phyloP scores from a whole-genome alignment of 176 grass and related monocot species.

The Poa annua region DNA sequence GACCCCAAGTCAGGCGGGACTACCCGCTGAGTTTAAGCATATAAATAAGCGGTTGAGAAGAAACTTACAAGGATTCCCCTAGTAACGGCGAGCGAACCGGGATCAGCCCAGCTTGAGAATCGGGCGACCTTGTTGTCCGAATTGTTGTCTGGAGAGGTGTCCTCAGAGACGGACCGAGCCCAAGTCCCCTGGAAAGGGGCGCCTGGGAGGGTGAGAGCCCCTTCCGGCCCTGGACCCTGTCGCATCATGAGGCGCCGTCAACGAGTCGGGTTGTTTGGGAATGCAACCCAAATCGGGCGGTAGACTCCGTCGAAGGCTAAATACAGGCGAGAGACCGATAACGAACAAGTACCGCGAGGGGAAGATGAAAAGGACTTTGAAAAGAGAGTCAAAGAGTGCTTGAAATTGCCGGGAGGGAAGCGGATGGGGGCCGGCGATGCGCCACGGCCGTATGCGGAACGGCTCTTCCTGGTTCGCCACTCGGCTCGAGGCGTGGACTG shows the following conservation, averaged over 20 bases:
- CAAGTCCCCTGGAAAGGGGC: too few relatives aligned
- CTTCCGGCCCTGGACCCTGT: too few relatives aligned
- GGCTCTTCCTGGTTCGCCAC: constrained; percentile 15
- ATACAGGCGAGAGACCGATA: constrained; percentile 75
- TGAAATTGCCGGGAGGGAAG: constrained; percentile 71
- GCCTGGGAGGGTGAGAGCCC: background rate
- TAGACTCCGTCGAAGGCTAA: constrained; percentile 64
- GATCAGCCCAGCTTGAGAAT: constrained; percentile 12
- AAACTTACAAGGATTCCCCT: constrained; percentile 24
- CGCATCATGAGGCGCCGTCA: constrained; percentile 57
- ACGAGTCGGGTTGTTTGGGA: constrained; percentile 71
- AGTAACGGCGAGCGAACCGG: constrained; percentile 14
- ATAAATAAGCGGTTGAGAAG: background rate
- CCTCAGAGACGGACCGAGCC: too few relatives aligned
- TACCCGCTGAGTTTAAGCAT: too few relatives aligned
- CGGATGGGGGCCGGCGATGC: constrained; percentile 65
- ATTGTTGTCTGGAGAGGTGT: too few relatives aligned
- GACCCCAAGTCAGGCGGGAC: too few relatives aligned
- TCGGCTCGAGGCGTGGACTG: constrained; percentile 51
- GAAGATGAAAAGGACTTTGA: constrained; percentile 88
- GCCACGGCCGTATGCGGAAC: constrained; percentile 48
- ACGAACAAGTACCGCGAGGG: constrained; percentile 80
- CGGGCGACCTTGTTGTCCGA: background rate
- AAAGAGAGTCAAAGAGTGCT: constrained; percentile 68
- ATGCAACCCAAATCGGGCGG: constrained; percentile 59